Evolutionary conservation across 768 basidiomycete species (phyloP).

Genomic region (Suillus plorans): DNA sequence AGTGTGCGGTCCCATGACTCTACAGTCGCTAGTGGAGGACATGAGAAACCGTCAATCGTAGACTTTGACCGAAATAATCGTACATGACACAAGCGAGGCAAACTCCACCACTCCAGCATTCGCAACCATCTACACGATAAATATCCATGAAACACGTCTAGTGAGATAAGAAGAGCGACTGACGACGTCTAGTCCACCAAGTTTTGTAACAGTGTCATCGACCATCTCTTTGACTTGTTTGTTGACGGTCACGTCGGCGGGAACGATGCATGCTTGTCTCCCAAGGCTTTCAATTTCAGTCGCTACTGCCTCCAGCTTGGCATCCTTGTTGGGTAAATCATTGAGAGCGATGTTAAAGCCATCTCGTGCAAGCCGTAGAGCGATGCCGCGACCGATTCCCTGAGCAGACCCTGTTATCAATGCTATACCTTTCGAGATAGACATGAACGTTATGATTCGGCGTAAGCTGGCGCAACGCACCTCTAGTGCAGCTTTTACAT

Average conservation of each 20-base stretch:
- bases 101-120: conserved; percentile 20
- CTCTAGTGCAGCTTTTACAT: not conserved
- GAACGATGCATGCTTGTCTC: not conserved
- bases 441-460: not conserved
- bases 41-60: not conserved
- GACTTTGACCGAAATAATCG: not conserved
- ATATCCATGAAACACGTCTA: not conserved
- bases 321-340: conserved; percentile 1
- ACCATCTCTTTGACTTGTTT: conserved; percentile 16
- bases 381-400: conserved; percentile 25
- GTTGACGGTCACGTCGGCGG: conserved; percentile 9
- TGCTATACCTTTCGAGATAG: conserved; percentile 14
- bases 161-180: conserved; percentile 4
- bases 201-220: conserved; percentile 4
- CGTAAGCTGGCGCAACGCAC: not conserved
- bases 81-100: conserved; percentile 14
- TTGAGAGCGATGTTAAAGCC: conserved; percentile 22
- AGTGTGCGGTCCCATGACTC: conserved; percentile 43
- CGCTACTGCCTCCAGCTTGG: conserved; percentile 7
- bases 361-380: conserved; percentile 26
- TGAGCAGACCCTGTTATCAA: conserved; percentile 22
- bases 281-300: conserved; percentile 1
- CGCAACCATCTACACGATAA: conserved; percentile 22
- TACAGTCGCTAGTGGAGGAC: conserved; percentile 25
- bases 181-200: conserved; percentile 16